These are phyloP conservation scores for Lavandula angustifolia DNA, from an alignment of 257 asterid species.

Conservation along the genomic window DNA sequence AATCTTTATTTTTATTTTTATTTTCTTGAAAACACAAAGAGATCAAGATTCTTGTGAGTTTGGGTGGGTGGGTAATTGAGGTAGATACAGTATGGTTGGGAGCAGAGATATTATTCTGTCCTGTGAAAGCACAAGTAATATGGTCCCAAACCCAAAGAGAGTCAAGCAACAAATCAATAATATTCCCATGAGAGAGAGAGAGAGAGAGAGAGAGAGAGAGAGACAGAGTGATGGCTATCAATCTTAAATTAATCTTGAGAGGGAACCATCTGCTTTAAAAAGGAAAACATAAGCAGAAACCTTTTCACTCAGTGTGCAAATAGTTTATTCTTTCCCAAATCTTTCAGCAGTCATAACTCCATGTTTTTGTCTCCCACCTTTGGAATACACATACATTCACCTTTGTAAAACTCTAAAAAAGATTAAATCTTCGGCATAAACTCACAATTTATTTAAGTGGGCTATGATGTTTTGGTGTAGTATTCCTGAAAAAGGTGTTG, in stretches of 20 bases:
- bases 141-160: slow-evolving; percentile 34
- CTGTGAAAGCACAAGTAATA: slow-evolving; percentile 36
- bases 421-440: neutral
- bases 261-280: slow-evolving; percentile 40
- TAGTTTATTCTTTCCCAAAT: slow-evolving; percentile 39
- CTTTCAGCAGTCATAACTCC: slow-evolving; percentile 35
- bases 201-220: slow-evolving; percentile 16
- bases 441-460: slow-evolving; percentile 1
- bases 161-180: slow-evolving; percentile 26
- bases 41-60: slow-evolving; percentile 23
- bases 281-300: slow-evolving; percentile 30
- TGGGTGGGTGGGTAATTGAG: slow-evolving; percentile 35
- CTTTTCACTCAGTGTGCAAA: slow-evolving; percentile 30
- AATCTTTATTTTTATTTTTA: neutral
- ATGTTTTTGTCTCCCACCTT: slow-evolving; percentile 44
- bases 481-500: slow-evolving; percentile 3
- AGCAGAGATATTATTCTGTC: slow-evolving; percentile 48
- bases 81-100: slow-evolving; percentile 47
- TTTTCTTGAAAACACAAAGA: slow-evolving; percentile 2
- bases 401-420: neutral
- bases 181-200: slow-evolving; percentile 25
- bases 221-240: slow-evolving; percentile 35
- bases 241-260: slow-evolving; percentile 21
- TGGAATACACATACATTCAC: slow-evolving; percentile 30
- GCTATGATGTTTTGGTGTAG: slow-evolving; percentile 1